Evolutionary conservation across 2,329 filamentous ascomycete genomes (phyloP), one percentile per base, ranked within the genome.

Genomic region (Monilinia laxa): DNA sequence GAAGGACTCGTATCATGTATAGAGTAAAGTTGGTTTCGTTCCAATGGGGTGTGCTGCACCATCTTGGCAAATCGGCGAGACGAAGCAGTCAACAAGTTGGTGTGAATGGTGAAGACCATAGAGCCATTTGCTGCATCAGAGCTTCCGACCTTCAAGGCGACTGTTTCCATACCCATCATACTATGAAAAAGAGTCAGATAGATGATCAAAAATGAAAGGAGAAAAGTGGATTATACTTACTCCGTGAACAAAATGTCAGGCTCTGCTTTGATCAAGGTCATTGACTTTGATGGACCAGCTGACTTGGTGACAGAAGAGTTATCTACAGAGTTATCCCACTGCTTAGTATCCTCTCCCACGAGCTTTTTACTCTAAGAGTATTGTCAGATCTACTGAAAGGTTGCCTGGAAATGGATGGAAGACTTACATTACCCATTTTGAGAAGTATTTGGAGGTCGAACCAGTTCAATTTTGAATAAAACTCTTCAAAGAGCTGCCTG

Each of bases 81-180:
- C 10, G 55, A 60, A 2, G 10, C 18, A 11, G n/a, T 6, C 4
- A 65, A 35, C 23, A 65, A 38, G 11, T 40, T 38, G 18, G 53
- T 65, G 55, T 65, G 64, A n/a, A 65, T 62, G 18, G 55, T 45
- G 35, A 65, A 65, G 5, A 40, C 51, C 60, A 63, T 63, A 10
- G 4, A 31, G 20, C 51, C 60, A 3, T 42, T 25, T n/a, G 7
- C 20, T 3, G 35, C 25, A n/a, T 57, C 62, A 4, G 25, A 4
- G 0, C 16, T 10, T n/a, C 63, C 42, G n/a, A 65, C 55, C 28
- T 42, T 62, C 20, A 65, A 25, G 7, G 42, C 11, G 7, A 65
- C 35, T 12, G 51, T 65, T 25, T 62, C 64, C 38, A 38, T 45
- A 4, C 64, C 64, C 64, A 65, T 65, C 3, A 14, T 16, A 12